A percentile compares a stretch with the other conserved stretches of the same genome.
Evolutionary conservation across 805 yeast species (phyloP).

Genomic region (Jamesozyma jinghongensis): DNA sequence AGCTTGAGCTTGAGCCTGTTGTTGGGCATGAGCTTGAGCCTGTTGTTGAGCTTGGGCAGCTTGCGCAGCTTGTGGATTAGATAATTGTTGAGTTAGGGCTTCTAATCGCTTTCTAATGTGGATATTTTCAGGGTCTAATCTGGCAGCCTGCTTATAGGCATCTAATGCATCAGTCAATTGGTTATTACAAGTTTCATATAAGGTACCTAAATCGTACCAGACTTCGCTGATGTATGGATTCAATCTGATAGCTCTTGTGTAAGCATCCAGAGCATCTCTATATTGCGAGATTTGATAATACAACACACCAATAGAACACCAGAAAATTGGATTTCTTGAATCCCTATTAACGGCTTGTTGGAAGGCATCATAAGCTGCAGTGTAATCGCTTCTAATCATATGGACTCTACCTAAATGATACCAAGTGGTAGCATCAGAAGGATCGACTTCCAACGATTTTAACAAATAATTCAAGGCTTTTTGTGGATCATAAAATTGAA

Average conservation of each 20-base stretch:
- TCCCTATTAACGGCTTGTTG: conserved; percentile 98
- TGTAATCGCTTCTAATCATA: conserved; percentile 91
- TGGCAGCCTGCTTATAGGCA: conserved; percentile 93
- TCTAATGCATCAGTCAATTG: conserved; percentile 92
- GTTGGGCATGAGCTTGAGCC: conserved; percentile 1
- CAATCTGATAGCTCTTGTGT: conserved; percentile 89
- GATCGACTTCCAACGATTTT: conserved; percentile 83
- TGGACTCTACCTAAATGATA: conserved; percentile 93
- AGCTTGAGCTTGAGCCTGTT: conserved; percentile 1
- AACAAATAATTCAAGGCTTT: conserved; percentile 72
- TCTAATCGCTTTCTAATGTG: conserved; percentile 91
- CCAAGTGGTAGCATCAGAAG: conserved; percentile 93
- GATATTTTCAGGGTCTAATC: conserved; percentile 87
- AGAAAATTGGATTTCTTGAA: conserved; percentile 93
- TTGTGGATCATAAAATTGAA: conserved; percentile 68
- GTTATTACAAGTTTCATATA: conserved; percentile 94
- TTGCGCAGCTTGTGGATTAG: conserved; percentile 25
- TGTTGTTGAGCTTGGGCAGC: conserved; percentile 4
- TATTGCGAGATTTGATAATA: conserved; percentile 95
- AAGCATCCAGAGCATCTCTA: conserved; percentile 94
- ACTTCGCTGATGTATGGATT: conserved; percentile 96
- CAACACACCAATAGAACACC: conserved; percentile 94
- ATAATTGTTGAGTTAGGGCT: conserved; percentile 53
- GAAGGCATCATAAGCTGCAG: conserved; percentile 95
- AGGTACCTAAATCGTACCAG: conserved; percentile 96